These are phyloP conservation scores for Achaetomiella virescens DNA, from an alignment of 495 filamentous ascomycete genomes.

Conservation along the genomic window DNA sequence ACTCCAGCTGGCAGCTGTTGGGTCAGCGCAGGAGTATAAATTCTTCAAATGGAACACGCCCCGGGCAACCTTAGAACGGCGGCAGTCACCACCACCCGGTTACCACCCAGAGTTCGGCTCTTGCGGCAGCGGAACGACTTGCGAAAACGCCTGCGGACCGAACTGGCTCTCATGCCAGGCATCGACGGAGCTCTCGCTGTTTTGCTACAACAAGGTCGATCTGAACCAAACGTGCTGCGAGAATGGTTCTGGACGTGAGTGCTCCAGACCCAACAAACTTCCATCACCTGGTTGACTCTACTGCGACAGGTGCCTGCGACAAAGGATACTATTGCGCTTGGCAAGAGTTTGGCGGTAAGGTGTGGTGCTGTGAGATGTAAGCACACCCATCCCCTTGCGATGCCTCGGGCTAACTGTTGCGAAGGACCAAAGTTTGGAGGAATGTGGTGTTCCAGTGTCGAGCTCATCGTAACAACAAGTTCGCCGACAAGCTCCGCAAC, in stretches of 20 bases:
- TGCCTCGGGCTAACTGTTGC: not conserved
- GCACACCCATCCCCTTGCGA: not conserved
- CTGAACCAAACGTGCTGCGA: slow-evolving; percentile 27
- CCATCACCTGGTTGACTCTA: not conserved
- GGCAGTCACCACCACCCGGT: slow-evolving; percentile 20
- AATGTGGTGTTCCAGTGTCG: slow-evolving; percentile 14
- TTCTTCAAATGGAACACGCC: slow-evolving; percentile 20
- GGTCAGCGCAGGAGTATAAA: slow-evolving; percentile 9
- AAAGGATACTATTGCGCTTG: slow-evolving; percentile 27
- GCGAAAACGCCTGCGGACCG: slow-evolving; percentile 25
- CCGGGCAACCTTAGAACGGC: slow-evolving; percentile 3
- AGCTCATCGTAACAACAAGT: not conserved
- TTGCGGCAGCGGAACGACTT: slow-evolving; percentile 24
- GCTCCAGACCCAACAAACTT: too few relatives aligned
- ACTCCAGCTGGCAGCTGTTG: slow-evolving; percentile 1
- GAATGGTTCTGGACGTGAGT: slow-evolving; percentile 27
- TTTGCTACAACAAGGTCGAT: slow-evolving; percentile 30
- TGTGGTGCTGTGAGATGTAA: slow-evolving; percentile 30
- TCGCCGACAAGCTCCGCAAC: not conserved
- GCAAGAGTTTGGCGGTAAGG: slow-evolving; percentile 20
- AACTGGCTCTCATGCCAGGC: slow-evolving; percentile 27
- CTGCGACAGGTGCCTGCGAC: slow-evolving; percentile 23
- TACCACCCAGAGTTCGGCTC: slow-evolving; percentile 30
- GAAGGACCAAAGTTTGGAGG: slow-evolving; percentile 25
- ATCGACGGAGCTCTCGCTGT: slow-evolving; percentile 25